Conservation (phyloP, 306 rosid species). For the Corylus avellana region DNA sequence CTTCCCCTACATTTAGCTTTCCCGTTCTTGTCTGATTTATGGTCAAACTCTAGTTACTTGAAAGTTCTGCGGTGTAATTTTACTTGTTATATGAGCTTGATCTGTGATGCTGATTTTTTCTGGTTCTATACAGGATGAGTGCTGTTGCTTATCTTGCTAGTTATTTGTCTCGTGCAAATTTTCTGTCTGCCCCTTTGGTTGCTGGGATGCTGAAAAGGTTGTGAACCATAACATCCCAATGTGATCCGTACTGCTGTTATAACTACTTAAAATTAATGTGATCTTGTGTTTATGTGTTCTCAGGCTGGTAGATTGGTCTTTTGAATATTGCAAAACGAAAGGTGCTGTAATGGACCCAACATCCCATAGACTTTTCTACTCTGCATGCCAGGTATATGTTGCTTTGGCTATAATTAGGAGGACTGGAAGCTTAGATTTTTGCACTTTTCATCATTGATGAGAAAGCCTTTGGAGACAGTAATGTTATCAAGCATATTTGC, state of each 20-base stretch:
- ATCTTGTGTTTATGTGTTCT: conserved; percentile 31
- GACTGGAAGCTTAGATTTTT: not conserved
- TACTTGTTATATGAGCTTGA: not conserved
- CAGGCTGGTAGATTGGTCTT: conserved; percentile 82
- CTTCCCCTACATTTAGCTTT: too few relatives aligned
- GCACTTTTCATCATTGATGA: not conserved
- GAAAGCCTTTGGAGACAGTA: not conserved
- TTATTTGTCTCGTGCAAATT: conserved; percentile 79
- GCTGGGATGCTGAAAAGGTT: conserved; percentile 63
- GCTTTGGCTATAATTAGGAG: not conserved
- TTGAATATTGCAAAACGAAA: conserved; percentile 46
- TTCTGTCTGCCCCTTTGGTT: conserved; percentile 61
- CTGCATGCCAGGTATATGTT: conserved; percentile 80
- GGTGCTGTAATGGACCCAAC: conserved; percentile 56
- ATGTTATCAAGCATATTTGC: not conserved
- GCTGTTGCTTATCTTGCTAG: conserved; percentile 93
- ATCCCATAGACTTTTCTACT: conserved; percentile 70
- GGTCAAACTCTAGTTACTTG: not conserved
- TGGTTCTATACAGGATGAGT: conserved; percentile 74
- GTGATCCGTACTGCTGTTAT: not conserved
- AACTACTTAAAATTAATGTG: conserved; percentile 2
- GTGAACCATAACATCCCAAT: conserved; percentile 3
- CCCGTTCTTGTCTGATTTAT: too few relatives aligned
- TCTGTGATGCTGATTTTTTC: conserved; percentile 16
- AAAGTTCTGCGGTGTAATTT: conserved; percentile 12